A percentile compares a stretch with the other conserved stretches of the same genome.
phyloP scores from a whole-genome alignment of 768 basidiomycete species.

The Tricholoma bakamatsutake region DNA sequence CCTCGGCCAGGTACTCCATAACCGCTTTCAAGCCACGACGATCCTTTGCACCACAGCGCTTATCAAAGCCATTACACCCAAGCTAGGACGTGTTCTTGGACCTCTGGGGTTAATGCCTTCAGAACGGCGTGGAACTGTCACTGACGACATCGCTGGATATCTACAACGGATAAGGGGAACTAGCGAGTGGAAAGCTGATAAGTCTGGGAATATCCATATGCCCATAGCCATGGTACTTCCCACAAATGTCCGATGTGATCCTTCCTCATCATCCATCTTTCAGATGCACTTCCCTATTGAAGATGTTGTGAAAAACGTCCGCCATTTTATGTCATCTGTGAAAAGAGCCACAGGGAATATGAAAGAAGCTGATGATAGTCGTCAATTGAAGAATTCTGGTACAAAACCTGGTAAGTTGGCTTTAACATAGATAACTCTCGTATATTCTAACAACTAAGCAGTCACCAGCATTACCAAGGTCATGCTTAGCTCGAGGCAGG shows the following conservation, averaged over 20 bases:
- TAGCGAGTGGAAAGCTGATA: constrained; percentile 92
- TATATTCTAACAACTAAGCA: constrained; percentile 20
- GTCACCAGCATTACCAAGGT: constrained; percentile 77
- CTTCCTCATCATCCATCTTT: neutral
- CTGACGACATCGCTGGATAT: constrained; percentile 80
- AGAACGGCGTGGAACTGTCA: constrained; percentile 89
- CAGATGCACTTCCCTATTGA: constrained; percentile 71
- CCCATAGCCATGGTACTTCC: constrained; percentile 68
- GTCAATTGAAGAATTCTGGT: constrained; percentile 29
- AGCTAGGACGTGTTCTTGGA: constrained; percentile 72
- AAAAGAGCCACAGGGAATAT: constrained; percentile 70
- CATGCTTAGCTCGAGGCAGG: constrained; percentile 77
- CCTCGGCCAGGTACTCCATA: constrained; percentile 55
- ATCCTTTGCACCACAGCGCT: constrained; percentile 81
- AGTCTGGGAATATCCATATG: constrained; percentile 75
- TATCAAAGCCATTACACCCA: constrained; percentile 71
- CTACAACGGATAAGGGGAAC: constrained; percentile 75
- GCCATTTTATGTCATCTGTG: constrained; percentile 68
- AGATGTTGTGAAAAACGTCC: constrained; percentile 75
- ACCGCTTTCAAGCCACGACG: constrained; percentile 73
- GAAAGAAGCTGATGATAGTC: constrained; percentile 44
- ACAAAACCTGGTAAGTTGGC: constrained; percentile 43
- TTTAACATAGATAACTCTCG: neutral
- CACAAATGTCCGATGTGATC: neutral
- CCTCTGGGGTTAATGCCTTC: constrained; percentile 96